These are phyloP conservation scores for Selaginella moellendorffii DNA, from an alignment of 75 land plant genomes.

Conservation along the genomic window DNA sequence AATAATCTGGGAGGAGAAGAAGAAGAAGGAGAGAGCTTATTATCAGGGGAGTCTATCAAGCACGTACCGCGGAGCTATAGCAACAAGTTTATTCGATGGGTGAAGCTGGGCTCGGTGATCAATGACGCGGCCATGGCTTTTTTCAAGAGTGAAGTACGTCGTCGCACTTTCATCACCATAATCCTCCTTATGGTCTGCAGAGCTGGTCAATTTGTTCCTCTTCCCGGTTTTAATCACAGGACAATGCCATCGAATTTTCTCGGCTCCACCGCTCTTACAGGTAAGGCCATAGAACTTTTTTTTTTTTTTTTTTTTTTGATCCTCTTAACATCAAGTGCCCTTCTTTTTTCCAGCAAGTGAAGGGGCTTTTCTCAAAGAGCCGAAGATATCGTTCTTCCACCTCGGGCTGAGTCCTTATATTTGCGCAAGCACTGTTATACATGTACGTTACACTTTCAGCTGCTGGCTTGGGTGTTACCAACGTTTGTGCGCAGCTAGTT, in stretches of 20 bases:
- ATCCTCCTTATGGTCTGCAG: slow-evolving; percentile 56
- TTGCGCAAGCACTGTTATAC: slow-evolving; percentile 80
- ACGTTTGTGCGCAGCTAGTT: slow-evolving; percentile 41
- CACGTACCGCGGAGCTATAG: slow-evolving; percentile 21
- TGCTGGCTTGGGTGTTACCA: background rate
- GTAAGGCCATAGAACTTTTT: background rate
- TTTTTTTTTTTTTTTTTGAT: background rate
- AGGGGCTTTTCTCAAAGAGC: slow-evolving; percentile 53
- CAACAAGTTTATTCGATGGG: slow-evolving; percentile 57
- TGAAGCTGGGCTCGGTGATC: slow-evolving; percentile 56
- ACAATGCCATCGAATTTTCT: slow-evolving; percentile 67
- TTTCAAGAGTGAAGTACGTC: slow-evolving; percentile 92
- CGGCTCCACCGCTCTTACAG: slow-evolving; percentile 18
- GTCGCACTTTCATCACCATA: slow-evolving; percentile 66
- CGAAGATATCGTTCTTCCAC: slow-evolving; percentile 83
- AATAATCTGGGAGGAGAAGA: background rate
- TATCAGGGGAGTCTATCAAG: background rate
- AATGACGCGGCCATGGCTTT: slow-evolving; percentile 64
- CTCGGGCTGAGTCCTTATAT: slow-evolving; percentile 91
- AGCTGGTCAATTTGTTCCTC: slow-evolving; percentile 74
- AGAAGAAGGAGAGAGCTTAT: background rate
- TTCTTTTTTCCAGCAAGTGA: background rate
- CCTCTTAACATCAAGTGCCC: too few species aligned
- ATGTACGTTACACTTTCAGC: slow-evolving; percentile 30
- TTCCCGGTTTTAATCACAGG: slow-evolving; percentile 90